These are phyloP conservation scores for Phytophthora fragariae DNA, from an alignment of 352 stramenopile species.

Conservation along the genomic window DNA sequence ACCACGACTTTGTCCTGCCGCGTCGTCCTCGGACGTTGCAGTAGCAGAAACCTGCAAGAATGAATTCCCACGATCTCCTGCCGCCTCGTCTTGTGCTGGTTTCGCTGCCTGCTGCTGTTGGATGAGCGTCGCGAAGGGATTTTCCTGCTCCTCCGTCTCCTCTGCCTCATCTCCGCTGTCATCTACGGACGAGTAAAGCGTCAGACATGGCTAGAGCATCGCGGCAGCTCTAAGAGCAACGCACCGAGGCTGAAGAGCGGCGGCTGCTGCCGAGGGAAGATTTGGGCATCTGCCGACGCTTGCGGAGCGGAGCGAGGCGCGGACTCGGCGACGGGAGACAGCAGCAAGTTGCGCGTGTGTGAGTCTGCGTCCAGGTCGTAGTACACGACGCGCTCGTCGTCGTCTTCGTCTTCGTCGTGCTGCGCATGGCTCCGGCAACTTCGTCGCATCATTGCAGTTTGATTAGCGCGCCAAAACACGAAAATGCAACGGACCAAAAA, in stretches of 20 bases:
- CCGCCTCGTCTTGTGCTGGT: not conserved
- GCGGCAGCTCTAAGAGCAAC: not conserved
- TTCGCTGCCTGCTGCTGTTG: slow-evolving; percentile 26
- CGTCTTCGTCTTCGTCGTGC: slow-evolving; percentile 38
- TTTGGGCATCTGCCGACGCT: slow-evolving; percentile 24
- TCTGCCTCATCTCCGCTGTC: slow-evolving; percentile 43
- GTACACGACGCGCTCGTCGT: slow-evolving; percentile 67
- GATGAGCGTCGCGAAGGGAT: slow-evolving; percentile 74
- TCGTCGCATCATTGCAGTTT: slow-evolving; percentile 7
- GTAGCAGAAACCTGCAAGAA: not conserved
- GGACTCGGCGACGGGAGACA: slow-evolving; percentile 28
- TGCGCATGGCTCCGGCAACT: slow-evolving; percentile 5
- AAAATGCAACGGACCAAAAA: not conserved
- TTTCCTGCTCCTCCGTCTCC: slow-evolving; percentile 45
- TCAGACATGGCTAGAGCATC: slow-evolving; percentile 1
- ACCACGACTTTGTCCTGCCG: not conserved
- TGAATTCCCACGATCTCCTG: not conserved
- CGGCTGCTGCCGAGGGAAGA: slow-evolving; percentile 50
- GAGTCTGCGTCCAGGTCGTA: slow-evolving; percentile 59
- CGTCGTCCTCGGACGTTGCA: not conserved
- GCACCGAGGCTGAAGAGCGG: slow-evolving; percentile 52
- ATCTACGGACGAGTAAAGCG: slow-evolving; percentile 25
- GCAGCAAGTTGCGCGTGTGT: slow-evolving; percentile 27
- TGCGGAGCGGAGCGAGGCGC: slow-evolving; percentile 6
- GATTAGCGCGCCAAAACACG: not conserved